Evolutionary conservation across 2,329 filamentous ascomycete species (phyloP).

Genomic region (Nemania sp.): DNA sequence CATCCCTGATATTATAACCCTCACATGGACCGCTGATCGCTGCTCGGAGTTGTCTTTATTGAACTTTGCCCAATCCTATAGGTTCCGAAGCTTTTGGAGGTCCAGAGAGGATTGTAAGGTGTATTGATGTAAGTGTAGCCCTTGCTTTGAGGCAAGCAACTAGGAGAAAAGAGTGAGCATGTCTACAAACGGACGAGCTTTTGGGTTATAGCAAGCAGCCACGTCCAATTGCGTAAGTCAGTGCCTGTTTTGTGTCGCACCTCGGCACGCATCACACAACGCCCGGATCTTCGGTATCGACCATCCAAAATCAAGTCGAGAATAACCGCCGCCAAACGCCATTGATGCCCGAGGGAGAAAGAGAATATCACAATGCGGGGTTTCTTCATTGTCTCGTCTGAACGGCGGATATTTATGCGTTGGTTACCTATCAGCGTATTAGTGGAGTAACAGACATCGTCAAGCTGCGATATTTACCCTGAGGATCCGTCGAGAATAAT

Average conservation of each 20-base stretch:
- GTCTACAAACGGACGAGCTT: conserved; percentile 27
- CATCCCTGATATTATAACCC: conserved; percentile 35
- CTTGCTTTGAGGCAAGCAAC: conserved; percentile 19
- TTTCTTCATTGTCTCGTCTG: conserved; percentile 41
- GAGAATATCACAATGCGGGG: conserved; percentile 37
- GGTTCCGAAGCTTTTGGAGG: conserved; percentile 31
- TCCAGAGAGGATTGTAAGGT: conserved; percentile 32
- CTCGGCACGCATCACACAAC: conserved; percentile 41
- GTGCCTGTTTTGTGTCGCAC: conserved; percentile 33
- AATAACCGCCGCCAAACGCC: conserved; percentile 41
- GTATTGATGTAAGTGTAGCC: conserved; percentile 26
- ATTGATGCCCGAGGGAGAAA: conserved; percentile 41
- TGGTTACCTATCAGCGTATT: conserved; percentile 38
- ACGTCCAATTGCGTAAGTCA: conserved; percentile 30
- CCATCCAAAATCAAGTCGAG: conserved; percentile 38
- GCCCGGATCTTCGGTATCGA: conserved; percentile 40
- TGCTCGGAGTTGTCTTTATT: conserved; percentile 22
- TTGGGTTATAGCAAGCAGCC: conserved; percentile 27
- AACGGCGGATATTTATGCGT: conserved; percentile 37
- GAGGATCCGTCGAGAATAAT: conserved; percentile 94
- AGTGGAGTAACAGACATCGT: not conserved
- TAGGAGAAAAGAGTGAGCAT: conserved; percentile 39
- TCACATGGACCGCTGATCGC: conserved; percentile 29
- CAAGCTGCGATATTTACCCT: conserved; percentile 66
- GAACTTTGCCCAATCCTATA: conserved; percentile 18